Conservation (phyloP, 1,139 yeast genomes). For the Blastobotrys niveus region DNA sequence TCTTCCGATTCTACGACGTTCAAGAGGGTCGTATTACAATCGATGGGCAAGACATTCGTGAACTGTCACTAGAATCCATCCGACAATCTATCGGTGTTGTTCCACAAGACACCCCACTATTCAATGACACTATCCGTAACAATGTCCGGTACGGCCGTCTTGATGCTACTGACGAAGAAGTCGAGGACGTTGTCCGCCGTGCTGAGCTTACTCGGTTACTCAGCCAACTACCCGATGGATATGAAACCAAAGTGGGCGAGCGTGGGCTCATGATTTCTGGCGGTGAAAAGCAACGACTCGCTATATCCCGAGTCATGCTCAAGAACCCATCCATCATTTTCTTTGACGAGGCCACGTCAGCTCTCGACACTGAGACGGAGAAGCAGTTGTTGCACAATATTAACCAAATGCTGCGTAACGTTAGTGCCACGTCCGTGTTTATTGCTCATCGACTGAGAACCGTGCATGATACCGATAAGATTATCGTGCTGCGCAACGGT, state of each 20-base stretch:
- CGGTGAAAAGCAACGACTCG: constrained; percentile 94
- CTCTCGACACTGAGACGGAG: constrained; percentile 94
- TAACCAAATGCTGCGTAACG: constrained; percentile 51
- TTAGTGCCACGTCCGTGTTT: constrained; percentile 68
- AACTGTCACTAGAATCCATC: constrained; percentile 69
- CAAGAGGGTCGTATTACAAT: constrained; percentile 69
- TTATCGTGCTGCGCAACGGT: constrained; percentile 79
- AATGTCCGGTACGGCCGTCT: constrained; percentile 84
- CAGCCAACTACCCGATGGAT: constrained; percentile 73
- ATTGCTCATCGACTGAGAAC: constrained; percentile 94
- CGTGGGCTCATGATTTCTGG: constrained; percentile 98
- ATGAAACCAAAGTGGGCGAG: constrained; percentile 89
- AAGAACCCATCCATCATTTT: constrained; percentile 87
- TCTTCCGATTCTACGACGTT: constrained; percentile 87
- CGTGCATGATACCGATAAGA: constrained; percentile 89
- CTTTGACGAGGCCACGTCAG: constrained; percentile 96
- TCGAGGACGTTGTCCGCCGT: constrained; percentile 52
- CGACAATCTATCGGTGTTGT: constrained; percentile 81
- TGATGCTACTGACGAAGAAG: constrained; percentile 68
- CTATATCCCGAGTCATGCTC: constrained; percentile 80
- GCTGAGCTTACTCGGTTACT: constrained; percentile 68
- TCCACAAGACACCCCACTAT: constrained; percentile 95
- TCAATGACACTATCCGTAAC: constrained; percentile 83
- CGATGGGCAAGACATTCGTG: constrained; percentile 84
- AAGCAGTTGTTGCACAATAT: constrained; percentile 74